A percentile compares a stretch with the other conserved stretches of the same genome.
phyloP scores from a whole-genome alignment of 2,329 filamentous ascomycete species.

The Penicillium sp. region DNA sequence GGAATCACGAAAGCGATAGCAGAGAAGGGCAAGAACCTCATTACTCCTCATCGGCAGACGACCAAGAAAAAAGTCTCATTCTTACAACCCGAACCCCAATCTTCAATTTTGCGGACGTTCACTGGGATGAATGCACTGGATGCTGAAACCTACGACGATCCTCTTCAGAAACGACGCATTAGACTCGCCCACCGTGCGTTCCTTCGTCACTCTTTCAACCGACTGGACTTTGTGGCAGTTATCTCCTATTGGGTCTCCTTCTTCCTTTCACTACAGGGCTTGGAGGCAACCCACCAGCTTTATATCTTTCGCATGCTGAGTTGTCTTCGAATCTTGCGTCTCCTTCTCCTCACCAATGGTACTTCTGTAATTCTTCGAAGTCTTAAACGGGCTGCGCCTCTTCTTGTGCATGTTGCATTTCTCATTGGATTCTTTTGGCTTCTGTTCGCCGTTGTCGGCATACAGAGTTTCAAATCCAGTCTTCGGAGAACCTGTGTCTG shows the following conservation, averaged over 20 bases:
- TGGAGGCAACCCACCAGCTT: slow-evolving; percentile 70
- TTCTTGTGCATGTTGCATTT: slow-evolving; percentile 90
- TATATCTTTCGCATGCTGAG: slow-evolving; percentile 97
- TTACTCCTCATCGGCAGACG: slow-evolving; percentile 75
- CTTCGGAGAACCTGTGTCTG: slow-evolving; percentile 75
- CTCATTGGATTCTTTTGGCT: slow-evolving; percentile 97
- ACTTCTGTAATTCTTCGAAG: slow-evolving; percentile 93
- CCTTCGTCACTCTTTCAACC: slow-evolving; percentile 90
- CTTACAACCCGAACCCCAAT: slow-evolving; percentile 37
- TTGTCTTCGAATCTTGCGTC: slow-evolving; percentile 84
- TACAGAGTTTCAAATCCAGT: slow-evolving; percentile 92
- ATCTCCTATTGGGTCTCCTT: slow-evolving; percentile 96
- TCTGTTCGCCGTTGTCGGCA: slow-evolving; percentile 91
- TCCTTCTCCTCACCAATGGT: slow-evolving; percentile 89
- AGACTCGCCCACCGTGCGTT: slow-evolving; percentile 90
- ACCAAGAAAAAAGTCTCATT: slow-evolving; percentile 58
- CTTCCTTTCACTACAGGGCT: slow-evolving; percentile 64
- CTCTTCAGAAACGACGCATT: slow-evolving; percentile 74
- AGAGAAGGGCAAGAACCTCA: slow-evolving; percentile 74
- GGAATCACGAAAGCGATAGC: slow-evolving; percentile 72
- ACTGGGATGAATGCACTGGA: slow-evolving; percentile 69
- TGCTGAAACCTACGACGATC: slow-evolving; percentile 57
- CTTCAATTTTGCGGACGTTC: slow-evolving; percentile 71
- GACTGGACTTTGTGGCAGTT: slow-evolving; percentile 90
- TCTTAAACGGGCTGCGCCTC: slow-evolving; percentile 89